phyloP scores from a whole-genome alignment of 2,329 filamentous ascomycete species.

The Fusarium anthophilum region DNA sequence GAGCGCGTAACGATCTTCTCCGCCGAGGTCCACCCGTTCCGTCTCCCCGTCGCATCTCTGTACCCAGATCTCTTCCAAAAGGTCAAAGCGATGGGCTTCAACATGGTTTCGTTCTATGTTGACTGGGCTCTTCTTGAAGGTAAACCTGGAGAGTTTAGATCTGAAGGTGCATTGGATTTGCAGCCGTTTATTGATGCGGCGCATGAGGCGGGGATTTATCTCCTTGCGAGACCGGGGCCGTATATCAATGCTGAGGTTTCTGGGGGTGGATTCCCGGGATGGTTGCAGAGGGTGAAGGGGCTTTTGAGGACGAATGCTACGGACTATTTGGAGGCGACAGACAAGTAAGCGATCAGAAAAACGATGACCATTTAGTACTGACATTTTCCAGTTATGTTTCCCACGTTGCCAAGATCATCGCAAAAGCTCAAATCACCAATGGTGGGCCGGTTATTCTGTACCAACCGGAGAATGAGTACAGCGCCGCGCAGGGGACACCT shows the following conservation, averaged over 20 bases:
- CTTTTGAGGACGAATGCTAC: constrained; percentile 69
- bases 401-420: constrained; percentile 72
- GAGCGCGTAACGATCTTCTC: constrained; percentile 77
- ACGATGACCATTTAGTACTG: background rate
- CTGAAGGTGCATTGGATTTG: constrained; percentile 76
- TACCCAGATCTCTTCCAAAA: constrained; percentile 83
- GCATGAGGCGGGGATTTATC: constrained; percentile 75
- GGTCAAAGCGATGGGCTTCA: constrained; percentile 83
- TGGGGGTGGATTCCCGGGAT: constrained; percentile 83
- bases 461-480: constrained; percentile 87
- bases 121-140: constrained; percentile 84
- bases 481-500: constrained; percentile 55
- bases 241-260: constrained; percentile 83
- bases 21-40: constrained; percentile 77
- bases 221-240: constrained; percentile 76
- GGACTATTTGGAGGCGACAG: constrained; percentile 72
- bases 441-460: constrained; percentile 82
- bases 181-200: constrained; percentile 83
- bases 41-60: constrained; percentile 56
- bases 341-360: constrained; percentile 58
- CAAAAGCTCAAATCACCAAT: constrained; percentile 81
- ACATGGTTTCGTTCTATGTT: constrained; percentile 80
- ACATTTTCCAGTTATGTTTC: constrained; percentile 54
- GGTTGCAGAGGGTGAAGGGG: constrained; percentile 75
- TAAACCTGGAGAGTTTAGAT: constrained; percentile 73